phyloP scores from a whole-genome alignment of 2,329 filamentous ascomycete species.

The Trichoderma sp. region DNA sequence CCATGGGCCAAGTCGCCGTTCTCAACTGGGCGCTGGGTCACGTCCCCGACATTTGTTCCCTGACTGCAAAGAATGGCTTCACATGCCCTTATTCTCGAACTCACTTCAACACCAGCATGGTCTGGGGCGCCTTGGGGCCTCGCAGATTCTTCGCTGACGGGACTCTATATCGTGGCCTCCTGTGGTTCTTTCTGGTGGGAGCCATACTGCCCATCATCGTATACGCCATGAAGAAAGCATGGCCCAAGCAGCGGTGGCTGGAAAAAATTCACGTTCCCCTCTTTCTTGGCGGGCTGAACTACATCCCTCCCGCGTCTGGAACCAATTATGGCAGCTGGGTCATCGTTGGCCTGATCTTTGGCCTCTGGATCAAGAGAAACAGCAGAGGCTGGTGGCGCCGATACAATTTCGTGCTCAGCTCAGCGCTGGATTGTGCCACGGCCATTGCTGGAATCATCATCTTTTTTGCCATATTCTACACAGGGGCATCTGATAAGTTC shows the following conservation, averaged over 20 bases:
- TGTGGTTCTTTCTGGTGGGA: constrained; percentile 60
- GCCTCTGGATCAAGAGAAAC: constrained; percentile 35
- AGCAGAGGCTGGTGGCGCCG: constrained; percentile 38
- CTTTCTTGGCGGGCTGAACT: constrained; percentile 40
- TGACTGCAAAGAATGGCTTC: constrained; percentile 52
- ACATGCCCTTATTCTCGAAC: constrained; percentile 43
- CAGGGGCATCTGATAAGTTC: constrained; percentile 35
- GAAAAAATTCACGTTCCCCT: constrained; percentile 39
- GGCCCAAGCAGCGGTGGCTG: constrained; percentile 36
- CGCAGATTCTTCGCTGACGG: constrained; percentile 57
- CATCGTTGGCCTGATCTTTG: constrained; percentile 39
- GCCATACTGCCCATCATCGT: constrained; percentile 52
- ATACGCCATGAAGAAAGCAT: constrained; percentile 42
- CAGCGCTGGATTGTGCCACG: constrained; percentile 40
- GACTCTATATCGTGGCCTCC: constrained; percentile 53
- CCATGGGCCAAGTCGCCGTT: constrained; percentile 49
- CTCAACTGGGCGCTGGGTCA: constrained; percentile 46
- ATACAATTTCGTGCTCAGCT: constrained; percentile 42
- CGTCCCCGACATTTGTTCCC: constrained; percentile 55
- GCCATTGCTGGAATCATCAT: constrained; percentile 42
- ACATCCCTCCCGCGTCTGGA: constrained; percentile 41
- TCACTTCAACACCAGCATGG: constrained; percentile 57
- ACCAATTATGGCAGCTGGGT: constrained; percentile 42
- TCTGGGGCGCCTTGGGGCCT: constrained; percentile 62
- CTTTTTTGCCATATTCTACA: constrained; percentile 42